Conservation (phyloP, 257 asterid genomes). For the Asclepias syriaca region DNA sequence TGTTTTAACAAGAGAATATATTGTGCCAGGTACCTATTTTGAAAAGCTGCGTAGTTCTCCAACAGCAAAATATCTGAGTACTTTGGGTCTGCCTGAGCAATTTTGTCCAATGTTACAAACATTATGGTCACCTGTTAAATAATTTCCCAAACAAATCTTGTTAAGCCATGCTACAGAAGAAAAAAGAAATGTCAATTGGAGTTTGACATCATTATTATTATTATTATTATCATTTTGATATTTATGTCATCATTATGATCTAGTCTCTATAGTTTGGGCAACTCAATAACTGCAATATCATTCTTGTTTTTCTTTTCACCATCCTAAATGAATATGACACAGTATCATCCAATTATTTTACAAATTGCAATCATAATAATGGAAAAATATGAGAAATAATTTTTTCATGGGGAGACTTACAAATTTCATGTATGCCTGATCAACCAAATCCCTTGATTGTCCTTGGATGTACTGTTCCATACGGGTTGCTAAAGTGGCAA, state of each 20-base stretch:
- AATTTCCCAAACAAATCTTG: conserved; percentile 27
- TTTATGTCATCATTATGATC: neutral
- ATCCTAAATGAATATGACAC: neutral
- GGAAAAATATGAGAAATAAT: conserved; percentile 5
- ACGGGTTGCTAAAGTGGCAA: conserved; percentile 90
- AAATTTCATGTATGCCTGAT: conserved; percentile 88
- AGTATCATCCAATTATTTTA: neutral
- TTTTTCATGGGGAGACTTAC: conserved; percentile 38
- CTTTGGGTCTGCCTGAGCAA: conserved; percentile 81
- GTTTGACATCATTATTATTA: neutral
- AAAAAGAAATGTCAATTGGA: neutral
- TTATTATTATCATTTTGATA: too few relatives aligned
- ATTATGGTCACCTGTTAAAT: conserved; percentile 81
- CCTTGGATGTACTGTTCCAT: conserved; percentile 99
- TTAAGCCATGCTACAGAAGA: neutral
- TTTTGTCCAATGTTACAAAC: conserved; percentile 94
- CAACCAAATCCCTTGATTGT: conserved; percentile 95
- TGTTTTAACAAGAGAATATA: neutral
- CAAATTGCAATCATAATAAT: neutral
- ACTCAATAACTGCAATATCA: neutral
- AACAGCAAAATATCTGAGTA: conserved; percentile 76
- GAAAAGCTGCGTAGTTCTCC: conserved; percentile 98
- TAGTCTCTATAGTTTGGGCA: neutral
- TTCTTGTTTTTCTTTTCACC: neutral
- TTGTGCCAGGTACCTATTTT: conserved; percentile 60